Evolutionary conservation across 2,329 filamentous ascomycete species (phyloP).

Genomic region (Curvularia eragrostidis): DNA sequence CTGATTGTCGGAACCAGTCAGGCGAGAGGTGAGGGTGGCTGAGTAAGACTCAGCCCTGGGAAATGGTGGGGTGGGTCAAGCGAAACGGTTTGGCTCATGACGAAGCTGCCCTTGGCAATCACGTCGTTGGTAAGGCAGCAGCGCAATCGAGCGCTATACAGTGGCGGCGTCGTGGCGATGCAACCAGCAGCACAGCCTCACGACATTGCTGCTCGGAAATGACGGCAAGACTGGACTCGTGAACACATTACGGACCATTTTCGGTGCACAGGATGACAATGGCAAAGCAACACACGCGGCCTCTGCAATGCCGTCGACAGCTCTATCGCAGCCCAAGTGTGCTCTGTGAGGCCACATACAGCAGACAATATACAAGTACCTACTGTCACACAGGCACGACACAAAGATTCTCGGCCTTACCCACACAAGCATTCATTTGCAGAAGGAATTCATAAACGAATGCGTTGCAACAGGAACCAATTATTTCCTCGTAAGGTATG

Average conservation of each 20-base stretch:
- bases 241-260: neutral
- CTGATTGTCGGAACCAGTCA: neutral
- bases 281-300: neutral
- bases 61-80: slow-evolving; percentile 9
- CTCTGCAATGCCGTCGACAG: neutral
- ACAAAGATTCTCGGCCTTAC: no score
- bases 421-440: no score
- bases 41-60: slow-evolving; percentile 11
- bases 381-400: no score
- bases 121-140: slow-evolving; percentile 5
- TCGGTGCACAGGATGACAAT: neutral
- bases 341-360: neutral
- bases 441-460: no score
- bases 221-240: neutral
- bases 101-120: slow-evolving; percentile 13
- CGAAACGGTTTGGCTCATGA: slow-evolving; percentile 9
- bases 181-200: slow-evolving; percentile 8
- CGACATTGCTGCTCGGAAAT: neutral
- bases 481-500: no score
- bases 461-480: no score
- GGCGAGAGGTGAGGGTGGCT: slow-evolving; percentile 7
- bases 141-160: no score
- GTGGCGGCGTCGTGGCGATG: slow-evolving; percentile 15
- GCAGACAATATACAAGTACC: no score
- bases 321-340: neutral